Base-by-base conservation (phyloP, 257 asterid genomes). In the Penstemon davidsonii region DNA sequence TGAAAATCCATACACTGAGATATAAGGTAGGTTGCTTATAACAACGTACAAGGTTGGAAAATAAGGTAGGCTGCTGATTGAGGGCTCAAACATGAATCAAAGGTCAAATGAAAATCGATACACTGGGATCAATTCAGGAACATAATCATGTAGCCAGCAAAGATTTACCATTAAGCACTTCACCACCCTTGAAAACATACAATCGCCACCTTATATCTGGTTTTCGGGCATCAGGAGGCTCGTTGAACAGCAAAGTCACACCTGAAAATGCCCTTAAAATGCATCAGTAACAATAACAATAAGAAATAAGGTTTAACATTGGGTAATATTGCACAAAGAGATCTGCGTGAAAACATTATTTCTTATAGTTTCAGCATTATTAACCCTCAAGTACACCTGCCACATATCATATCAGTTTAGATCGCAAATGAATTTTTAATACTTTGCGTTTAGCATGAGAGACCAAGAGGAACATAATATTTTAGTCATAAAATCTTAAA, bases 131-230 rank as follows among this genome's bases (percentile, higher is more conserved):
- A 25, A 25, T 25, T 25, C 33, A 25, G 33, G 3, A 25, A 25
- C 33, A 25, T 25, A 25, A 25, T 25, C 33, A 25, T 11, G 53
- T 36, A 60, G 58, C 69, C 33, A 51, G 55, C 15, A 58, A 73
- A 60, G 11, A 61, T 46, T 72, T 84, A 94, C 99, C 99, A 78
- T 86, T 81, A 63, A 94, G 94, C 64, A 76, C 89, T 72, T 94
- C 99, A 63, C 96, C 96, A 60, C 84, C 91, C 89, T 94, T 94
- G 85, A 94, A 89, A 62, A 94, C 96, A 80, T 94, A 94, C 63
- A 94, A 73, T 37, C 96, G 87, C 99, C 99, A 94, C 75, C 96
- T 86, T 71, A 80, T 46, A 50, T 86, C 88, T 58, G 98, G 92
- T 72, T 86, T 86, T 59, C 96, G 87, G 72, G 98, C 96, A 37